A percentile compares a stretch with the other conserved stretches of the same genome.
Evolutionary conservation across 2,329 filamentous ascomycete genomes (phyloP).

Genomic region (Coleophoma crateriformis): DNA sequence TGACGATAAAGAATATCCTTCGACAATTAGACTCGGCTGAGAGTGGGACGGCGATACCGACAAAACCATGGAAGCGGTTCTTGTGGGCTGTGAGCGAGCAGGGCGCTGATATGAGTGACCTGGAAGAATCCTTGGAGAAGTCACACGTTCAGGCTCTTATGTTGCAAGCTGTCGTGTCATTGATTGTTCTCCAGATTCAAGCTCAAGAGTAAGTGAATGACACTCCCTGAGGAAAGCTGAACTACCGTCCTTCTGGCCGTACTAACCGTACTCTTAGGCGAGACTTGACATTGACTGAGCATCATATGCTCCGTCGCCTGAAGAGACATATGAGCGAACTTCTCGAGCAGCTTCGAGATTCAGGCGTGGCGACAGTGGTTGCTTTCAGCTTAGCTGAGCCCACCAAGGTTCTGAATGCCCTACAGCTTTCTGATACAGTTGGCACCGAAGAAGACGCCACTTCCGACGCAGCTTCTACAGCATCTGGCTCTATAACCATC

Average conservation of each 20-base stretch:
- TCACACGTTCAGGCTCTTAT: neutral
- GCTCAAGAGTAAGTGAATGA: conserved; percentile 6
- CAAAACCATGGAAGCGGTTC: neutral
- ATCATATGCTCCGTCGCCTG: neutral
- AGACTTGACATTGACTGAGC: neutral
- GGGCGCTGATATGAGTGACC: neutral
- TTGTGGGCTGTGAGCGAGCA: neutral
- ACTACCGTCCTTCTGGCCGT: neutral
- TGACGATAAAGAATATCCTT: no score
- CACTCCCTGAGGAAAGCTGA: neutral
- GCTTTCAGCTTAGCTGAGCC: neutral
- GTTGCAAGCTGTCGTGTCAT: neutral
- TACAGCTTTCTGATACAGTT: neutral
- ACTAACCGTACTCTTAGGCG: neutral
- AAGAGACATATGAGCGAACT: neutral
- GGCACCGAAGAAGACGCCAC: neutral
- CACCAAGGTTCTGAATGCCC: no score
- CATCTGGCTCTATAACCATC: neutral
- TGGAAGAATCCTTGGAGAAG: neutral
- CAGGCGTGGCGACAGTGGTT: neutral
- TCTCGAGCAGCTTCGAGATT: neutral
- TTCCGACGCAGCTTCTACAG: neutral
- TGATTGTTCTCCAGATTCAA: conserved; percentile 11
- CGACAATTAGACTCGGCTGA: no score
- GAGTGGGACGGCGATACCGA: no score